These are phyloP conservation scores for Fusarium cicatricum DNA, from an alignment of 2,329 filamentous ascomycete species.

Conservation along the genomic window DNA sequence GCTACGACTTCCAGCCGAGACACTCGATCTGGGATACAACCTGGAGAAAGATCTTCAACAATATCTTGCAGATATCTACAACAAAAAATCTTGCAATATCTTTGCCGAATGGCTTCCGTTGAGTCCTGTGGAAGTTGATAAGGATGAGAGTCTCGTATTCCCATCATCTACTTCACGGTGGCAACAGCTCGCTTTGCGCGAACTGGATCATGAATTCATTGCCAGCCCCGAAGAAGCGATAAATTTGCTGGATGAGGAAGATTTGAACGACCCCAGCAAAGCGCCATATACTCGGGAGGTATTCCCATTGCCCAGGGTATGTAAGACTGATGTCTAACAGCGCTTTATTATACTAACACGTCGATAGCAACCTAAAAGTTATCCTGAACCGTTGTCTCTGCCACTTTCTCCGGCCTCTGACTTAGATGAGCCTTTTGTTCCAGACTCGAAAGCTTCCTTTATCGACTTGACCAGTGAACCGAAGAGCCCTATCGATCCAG, in stretches of 20 bases:
- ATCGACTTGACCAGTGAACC: conserved; percentile 46
- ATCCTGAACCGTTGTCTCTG: conserved; percentile 36
- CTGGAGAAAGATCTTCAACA: conserved; percentile 33
- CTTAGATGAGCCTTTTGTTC: conserved; percentile 30
- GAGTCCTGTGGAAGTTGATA: conserved; percentile 24
- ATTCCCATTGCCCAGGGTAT: conserved; percentile 16
- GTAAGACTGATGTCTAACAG: neutral
- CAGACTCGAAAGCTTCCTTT: conserved; percentile 16
- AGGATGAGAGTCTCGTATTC: conserved; percentile 43
- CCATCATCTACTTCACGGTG: conserved; percentile 32
- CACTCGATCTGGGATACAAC: conserved; percentile 38
- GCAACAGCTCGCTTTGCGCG: conserved; percentile 36
- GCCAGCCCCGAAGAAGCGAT: neutral
- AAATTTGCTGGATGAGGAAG: neutral
- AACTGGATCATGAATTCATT: conserved; percentile 40
- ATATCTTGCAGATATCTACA: conserved; percentile 29
- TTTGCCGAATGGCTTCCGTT: conserved; percentile 45
- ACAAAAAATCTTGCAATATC: conserved; percentile 33
- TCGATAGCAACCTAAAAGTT: neutral
- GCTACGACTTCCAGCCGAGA: conserved; percentile 33
- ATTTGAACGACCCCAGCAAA: neutral
- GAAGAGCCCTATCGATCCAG: conserved; percentile 30
- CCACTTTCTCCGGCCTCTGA: conserved; percentile 42
- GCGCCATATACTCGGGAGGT: neutral
- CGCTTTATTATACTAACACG: conserved; percentile 10